phyloP scores from a whole-genome alignment of 1,284 basidiomycete species.

The Prillingera fragicola region DNA sequence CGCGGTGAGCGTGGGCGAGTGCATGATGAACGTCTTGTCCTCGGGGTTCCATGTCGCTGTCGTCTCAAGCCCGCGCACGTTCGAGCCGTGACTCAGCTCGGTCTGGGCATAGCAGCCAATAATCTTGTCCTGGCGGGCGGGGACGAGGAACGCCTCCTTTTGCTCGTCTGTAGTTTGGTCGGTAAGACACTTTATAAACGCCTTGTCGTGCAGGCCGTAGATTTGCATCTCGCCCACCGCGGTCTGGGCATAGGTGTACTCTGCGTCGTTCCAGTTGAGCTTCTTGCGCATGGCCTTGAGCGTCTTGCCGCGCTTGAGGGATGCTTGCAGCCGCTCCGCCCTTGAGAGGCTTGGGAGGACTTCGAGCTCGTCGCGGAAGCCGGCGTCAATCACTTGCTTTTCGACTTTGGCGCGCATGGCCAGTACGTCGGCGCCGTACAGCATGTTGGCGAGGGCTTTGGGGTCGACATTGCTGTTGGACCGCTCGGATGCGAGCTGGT shows the following conservation, averaged over 20 bases:
- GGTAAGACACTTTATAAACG: slow-evolving; percentile 10
- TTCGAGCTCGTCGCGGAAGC: not conserved
- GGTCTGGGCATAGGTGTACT: slow-evolving; percentile 3
- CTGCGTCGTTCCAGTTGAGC: slow-evolving; percentile 2
- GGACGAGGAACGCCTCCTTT: slow-evolving; percentile 8
- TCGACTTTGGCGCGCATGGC: slow-evolving; percentile 8
- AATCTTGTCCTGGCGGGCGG: slow-evolving; percentile 24
- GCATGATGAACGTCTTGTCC: slow-evolving; percentile 55
- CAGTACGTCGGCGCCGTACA: slow-evolving; percentile 9
- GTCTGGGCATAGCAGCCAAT: slow-evolving; percentile 57
- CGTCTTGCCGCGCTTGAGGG: slow-evolving; percentile 10
- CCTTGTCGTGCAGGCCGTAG: slow-evolving; percentile 12
- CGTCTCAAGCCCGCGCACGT: slow-evolving; percentile 57
- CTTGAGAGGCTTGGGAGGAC: not conserved
- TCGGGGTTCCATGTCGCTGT: slow-evolving; percentile 54
- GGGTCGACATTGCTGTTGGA: slow-evolving; percentile 5
- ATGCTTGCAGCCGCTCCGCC: slow-evolving; percentile 2
- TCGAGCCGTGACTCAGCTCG: slow-evolving; percentile 50
- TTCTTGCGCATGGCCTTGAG: slow-evolving; percentile 7
- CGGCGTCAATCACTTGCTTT: not conserved
- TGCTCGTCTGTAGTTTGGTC: slow-evolving; percentile 13
- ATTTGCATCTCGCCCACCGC: slow-evolving; percentile 6
- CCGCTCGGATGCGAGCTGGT: slow-evolving; percentile 10
- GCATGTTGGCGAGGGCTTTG: slow-evolving; percentile 2
- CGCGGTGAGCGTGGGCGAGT: slow-evolving; percentile 52